Evolutionary conservation across 2,329 filamentous ascomycete genomes (phyloP).

Genomic region (Cercospora zeae-maydis): DNA sequence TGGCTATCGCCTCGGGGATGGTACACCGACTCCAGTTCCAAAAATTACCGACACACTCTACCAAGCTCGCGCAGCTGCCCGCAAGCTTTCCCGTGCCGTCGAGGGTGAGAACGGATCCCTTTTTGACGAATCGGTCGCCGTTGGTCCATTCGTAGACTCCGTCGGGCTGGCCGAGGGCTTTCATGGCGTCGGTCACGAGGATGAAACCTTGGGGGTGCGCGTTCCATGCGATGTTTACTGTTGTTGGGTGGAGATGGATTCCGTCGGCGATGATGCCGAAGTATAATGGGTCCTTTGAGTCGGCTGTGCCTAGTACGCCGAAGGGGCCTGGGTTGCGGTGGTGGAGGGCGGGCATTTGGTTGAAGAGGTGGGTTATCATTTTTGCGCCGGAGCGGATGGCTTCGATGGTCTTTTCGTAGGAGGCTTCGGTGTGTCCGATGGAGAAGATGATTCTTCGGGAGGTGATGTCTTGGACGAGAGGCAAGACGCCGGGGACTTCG

Average conservation of each 20-base stretch:
- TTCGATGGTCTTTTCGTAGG: conserved; percentile 45
- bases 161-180: conserved; percentile 76
- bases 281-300: conserved; percentile 60
- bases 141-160: conserved; percentile 86
- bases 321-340: conserved; percentile 88
- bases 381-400: conserved; percentile 50
- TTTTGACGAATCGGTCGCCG: conserved; percentile 63
- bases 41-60: conserved; percentile 81
- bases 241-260: conserved; percentile 83
- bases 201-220: conserved; percentile 81
- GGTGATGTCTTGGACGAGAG: conserved; percentile 64
- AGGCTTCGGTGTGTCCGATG: conserved; percentile 55
- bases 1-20: conserved; percentile 64
- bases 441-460: conserved; percentile 66
- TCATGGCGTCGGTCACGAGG: conserved; percentile 90
- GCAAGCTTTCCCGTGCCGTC: conserved; percentile 78
- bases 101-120: conserved; percentile 67
- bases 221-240: conserved; percentile 83
- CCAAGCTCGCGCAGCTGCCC: conserved; percentile 53
- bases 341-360: conserved; percentile 52
- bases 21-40: conserved; percentile 67
- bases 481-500: conserved; percentile 62
- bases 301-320: conserved; percentile 67
- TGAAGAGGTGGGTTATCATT: conserved; percentile 54
- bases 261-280: conserved; percentile 90